Evolutionary conservation across 192 early-diverging fungal species (phyloP).

Genomic region (Paraglomus occultum): DNA sequence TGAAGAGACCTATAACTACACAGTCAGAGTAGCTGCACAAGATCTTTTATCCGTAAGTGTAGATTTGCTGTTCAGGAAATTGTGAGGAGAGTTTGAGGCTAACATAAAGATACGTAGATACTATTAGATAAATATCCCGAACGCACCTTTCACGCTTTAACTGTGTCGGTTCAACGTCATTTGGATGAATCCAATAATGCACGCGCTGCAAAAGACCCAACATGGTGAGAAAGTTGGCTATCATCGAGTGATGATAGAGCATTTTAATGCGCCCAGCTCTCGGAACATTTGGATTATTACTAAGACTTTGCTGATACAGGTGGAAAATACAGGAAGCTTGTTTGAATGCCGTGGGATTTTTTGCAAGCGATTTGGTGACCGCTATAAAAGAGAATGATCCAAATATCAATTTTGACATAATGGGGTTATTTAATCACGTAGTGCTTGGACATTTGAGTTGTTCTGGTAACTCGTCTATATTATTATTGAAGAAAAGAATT

Average conservation of each 20-base stretch:
- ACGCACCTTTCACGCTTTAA: conserved; percentile 53
- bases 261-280: conserved; percentile 24
- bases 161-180: conserved; percentile 48
- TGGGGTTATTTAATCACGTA: conserved; percentile 76
- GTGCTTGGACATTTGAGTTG: conserved; percentile 69
- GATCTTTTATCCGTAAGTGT: conserved; percentile 62
- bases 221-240: conserved; percentile 51
- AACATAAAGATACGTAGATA: conserved; percentile 31
- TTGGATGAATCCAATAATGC: conserved; percentile 50
- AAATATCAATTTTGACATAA: conserved; percentile 63
- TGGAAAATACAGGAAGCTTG: conserved; percentile 89
- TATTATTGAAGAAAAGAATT: background rate
- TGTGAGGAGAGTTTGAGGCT: conserved; percentile 2
- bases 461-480: conserved; percentile 52
- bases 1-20: conserved; percentile 84
- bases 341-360: conserved; percentile 72
- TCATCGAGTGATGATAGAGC: conserved; percentile 33
- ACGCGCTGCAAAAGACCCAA: conserved; percentile 47
- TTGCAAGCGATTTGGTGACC: conserved; percentile 58
- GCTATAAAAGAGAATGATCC: conserved; percentile 43
- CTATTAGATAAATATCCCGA: conserved; percentile 55
- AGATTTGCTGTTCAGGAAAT: conserved; percentile 1
- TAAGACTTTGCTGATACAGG: conserved; percentile 26
- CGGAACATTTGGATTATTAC: conserved; percentile 24
- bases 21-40: conserved; percentile 78